phyloP scores from a whole-genome alignment of 805 yeast genomes.

The Lachancea dasiensis region DNA sequence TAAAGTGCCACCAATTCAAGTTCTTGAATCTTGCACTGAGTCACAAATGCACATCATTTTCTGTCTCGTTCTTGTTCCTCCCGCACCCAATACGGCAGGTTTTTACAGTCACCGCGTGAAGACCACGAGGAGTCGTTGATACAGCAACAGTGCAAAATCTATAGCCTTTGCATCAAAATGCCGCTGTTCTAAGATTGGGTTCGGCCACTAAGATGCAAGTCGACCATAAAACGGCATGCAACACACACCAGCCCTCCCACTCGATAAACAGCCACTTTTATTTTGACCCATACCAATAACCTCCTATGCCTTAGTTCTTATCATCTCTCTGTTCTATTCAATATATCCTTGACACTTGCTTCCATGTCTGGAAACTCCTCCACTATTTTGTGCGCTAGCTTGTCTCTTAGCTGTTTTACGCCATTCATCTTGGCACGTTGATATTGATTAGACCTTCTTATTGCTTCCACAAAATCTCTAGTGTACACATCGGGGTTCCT shows the following conservation, averaged over 20 bases:
- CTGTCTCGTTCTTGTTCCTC: too few relatives aligned
- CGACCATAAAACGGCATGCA: too few relatives aligned
- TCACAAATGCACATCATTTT: too few relatives aligned
- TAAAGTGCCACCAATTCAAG: too few relatives aligned
- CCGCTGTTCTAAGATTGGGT: too few relatives aligned
- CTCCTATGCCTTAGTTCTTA: neutral
- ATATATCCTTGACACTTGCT: slow-evolving; percentile 51
- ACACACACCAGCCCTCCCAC: neutral
- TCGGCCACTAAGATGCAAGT: too few relatives aligned
- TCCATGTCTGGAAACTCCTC: slow-evolving; percentile 76
- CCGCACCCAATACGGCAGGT: too few relatives aligned
- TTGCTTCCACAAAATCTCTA: slow-evolving; percentile 90
- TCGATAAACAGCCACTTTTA: neutral
- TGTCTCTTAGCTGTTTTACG: slow-evolving; percentile 53
- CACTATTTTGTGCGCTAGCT: slow-evolving; percentile 60
- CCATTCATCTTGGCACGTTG: slow-evolving; percentile 80
- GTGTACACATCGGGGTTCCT: slow-evolving; percentile 96
- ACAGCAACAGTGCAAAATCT: too few relatives aligned
- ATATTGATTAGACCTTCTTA: slow-evolving; percentile 83
- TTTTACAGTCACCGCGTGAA: too few relatives aligned
- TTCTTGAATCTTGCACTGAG: too few relatives aligned
- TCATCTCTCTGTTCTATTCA: slow-evolving; percentile 32
- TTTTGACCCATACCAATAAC: neutral
- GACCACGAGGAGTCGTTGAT: too few relatives aligned
- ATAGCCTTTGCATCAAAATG: too few relatives aligned